phyloP scores from a whole-genome alignment of 139 green algal species.

The Chlamydomonas schloesseri region DNA sequence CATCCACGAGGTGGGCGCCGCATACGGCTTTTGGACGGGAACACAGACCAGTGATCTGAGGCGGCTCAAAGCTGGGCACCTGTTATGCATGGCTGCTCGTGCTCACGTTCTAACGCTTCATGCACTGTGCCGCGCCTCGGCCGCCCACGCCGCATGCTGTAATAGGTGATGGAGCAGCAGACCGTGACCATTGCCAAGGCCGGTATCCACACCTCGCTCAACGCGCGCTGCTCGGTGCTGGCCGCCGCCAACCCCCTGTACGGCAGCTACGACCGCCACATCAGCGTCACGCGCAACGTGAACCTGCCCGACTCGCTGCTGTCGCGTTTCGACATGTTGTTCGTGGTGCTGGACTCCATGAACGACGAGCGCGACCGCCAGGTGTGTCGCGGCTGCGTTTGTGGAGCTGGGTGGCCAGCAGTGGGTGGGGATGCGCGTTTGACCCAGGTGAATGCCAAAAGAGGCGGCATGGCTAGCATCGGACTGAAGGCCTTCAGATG shows the following conservation, averaged over 20 bases:
- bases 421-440: too few relatives aligned
- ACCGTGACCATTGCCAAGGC: constrained; percentile 99
- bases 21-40: too few relatives aligned
- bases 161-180: constrained; percentile 96
- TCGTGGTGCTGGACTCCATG: constrained; percentile 96
- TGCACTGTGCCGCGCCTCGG: too few relatives aligned
- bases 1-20: constrained; percentile 96
- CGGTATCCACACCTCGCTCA: constrained; percentile 96
- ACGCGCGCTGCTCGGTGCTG: constrained; percentile 95
- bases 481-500: too few relatives aligned
- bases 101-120: too few relatives aligned
- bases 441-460: too few relatives aligned
- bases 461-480: too few relatives aligned
- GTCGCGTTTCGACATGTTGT: constrained; percentile 98
- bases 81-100: too few relatives aligned
- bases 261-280: constrained; percentile 76
- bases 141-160: too few relatives aligned
- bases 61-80: too few relatives aligned
- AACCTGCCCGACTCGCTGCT: constrained; percentile 97
- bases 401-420: too few relatives aligned
- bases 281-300: constrained; percentile 93
- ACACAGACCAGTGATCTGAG: too few relatives aligned
- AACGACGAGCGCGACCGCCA: constrained; percentile 79
- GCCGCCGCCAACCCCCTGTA: constrained; percentile 92
- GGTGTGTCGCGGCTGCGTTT: constrained; percentile 46